phyloP scores from a whole-genome alignment of 441 rosid genomes.

The Omphalea diandra region DNA sequence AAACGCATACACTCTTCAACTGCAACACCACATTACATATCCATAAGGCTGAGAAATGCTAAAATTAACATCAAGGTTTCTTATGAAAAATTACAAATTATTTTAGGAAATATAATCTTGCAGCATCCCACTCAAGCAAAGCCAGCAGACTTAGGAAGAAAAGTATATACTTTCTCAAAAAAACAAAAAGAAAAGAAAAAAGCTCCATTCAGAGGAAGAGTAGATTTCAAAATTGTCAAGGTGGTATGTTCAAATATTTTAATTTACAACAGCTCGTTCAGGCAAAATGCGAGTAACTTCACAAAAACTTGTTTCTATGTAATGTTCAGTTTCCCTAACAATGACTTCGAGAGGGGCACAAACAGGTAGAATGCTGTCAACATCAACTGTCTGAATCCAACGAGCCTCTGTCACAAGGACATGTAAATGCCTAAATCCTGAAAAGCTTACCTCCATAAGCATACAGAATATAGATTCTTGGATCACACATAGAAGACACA shows the following conservation, averaged over 20 bases:
- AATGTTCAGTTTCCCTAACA: slow-evolving; percentile 73
- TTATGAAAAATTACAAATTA: no score
- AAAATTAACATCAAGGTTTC: no score
- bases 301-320: slow-evolving; percentile 84
- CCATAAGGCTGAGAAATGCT: no score
- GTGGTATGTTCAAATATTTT: not conserved
- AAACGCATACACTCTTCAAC: no score
- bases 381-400: slow-evolving; percentile 97
- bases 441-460: slow-evolving; percentile 25
- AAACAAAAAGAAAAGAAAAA: not conserved
- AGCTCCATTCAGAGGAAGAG: not conserved
- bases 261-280: slow-evolving; percentile 90
- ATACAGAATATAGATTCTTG: slow-evolving; percentile 13
- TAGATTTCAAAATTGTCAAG: not conserved
- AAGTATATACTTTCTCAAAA: no score
- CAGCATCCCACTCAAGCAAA: slow-evolving; percentile 20
- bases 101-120: not conserved
- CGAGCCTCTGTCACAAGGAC: slow-evolving; percentile 98
- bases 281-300: slow-evolving; percentile 96
- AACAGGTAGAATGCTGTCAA: slow-evolving; percentile 92
- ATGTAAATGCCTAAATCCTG: slow-evolving; percentile 97
- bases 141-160: slow-evolving; percentile 20
- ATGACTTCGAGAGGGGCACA: slow-evolving; percentile 92
- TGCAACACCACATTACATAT: no score
- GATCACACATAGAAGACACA: slow-evolving; percentile 16